Percentiles rank a stretch among this genome's conserved stretches.
phyloP scores from a whole-genome alignment of 2,329 filamentous ascomycete species.

The Ophiobolus disseminans region DNA sequence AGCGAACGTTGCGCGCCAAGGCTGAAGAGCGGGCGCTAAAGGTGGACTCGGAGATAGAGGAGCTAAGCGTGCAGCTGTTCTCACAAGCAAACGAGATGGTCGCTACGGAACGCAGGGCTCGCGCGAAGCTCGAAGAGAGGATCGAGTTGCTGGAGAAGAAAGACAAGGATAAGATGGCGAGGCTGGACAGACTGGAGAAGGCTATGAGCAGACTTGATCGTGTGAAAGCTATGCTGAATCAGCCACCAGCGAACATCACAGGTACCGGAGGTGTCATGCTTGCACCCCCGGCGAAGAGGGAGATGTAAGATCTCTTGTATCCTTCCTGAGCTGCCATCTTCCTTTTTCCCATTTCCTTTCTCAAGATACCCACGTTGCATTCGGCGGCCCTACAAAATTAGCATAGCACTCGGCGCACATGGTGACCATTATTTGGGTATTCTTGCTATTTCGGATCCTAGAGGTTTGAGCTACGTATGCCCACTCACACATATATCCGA shows the following conservation, averaged over 20 bases:
- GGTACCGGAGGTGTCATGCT: not conserved
- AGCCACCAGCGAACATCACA: constrained; percentile 6
- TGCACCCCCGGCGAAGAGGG: constrained; percentile 6
- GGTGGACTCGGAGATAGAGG: constrained; percentile 77
- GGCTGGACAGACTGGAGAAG: constrained; percentile 74
- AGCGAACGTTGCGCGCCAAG: constrained; percentile 70
- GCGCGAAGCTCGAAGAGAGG: constrained; percentile 74
- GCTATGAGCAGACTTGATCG: constrained; percentile 75
- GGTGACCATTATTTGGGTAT: too few species aligned
- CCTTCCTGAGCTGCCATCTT: not conserved
- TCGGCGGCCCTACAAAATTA: too few species aligned
- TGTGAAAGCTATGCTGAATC: constrained; percentile 66
- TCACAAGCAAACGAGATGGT: constrained; percentile 91
- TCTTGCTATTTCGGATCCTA: too few species aligned
- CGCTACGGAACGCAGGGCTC: constrained; percentile 73
- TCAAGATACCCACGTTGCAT: too few species aligned
- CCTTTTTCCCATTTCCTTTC: too few species aligned
- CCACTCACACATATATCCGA: too few species aligned
- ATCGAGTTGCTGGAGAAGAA: constrained; percentile 72
- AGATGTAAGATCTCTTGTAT: not conserved
- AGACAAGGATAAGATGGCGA: constrained; percentile 71
- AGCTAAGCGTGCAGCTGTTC: constrained; percentile 77
- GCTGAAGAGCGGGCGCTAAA: constrained; percentile 73
- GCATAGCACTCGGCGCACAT: too few species aligned
- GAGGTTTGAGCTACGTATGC: too few species aligned